phyloP scores from a whole-genome alignment of 805 yeast genomes.

The Priceomyces fermenticarens region DNA sequence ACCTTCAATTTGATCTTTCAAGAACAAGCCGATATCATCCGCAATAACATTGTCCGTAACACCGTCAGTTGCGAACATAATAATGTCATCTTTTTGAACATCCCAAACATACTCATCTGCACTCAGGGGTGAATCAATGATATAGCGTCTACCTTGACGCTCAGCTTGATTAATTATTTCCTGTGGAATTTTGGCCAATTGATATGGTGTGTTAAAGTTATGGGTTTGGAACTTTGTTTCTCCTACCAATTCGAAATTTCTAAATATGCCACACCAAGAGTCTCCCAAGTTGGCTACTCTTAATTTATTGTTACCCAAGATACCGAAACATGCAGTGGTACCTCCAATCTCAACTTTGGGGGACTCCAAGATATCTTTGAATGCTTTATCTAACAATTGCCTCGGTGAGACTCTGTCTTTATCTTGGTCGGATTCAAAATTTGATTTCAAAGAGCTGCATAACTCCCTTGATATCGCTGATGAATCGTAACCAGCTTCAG shows the following conservation, averaged over 20 bases:
- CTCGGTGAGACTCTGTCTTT: conserved; percentile 31
- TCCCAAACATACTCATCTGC: conserved; percentile 69
- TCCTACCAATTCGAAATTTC: conserved; percentile 57
- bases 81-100: conserved; percentile 67
- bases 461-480: conserved; percentile 82
- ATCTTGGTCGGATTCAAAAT: conserved; percentile 21
- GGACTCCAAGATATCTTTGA: conserved; percentile 46
- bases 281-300: conserved; percentile 85
- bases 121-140: conserved; percentile 65
- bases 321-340: conserved; percentile 87
- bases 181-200: conserved; percentile 78
- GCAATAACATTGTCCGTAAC: conserved; percentile 80
- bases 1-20: conserved; percentile 51
- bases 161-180: conserved; percentile 53
- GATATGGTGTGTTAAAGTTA: conserved; percentile 89
- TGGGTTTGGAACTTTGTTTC: conserved; percentile 80
- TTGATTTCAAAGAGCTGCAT: conserved; percentile 51
- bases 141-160: conserved; percentile 56
- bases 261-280: conserved; percentile 87
- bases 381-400: conserved; percentile 55
- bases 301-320: conserved; percentile 56
- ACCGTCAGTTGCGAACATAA: conserved; percentile 91
- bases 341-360: conserved; percentile 83
- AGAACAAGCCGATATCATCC: conserved; percentile 66
- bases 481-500: conserved; percentile 86